Conservation (phyloP, 2,329 filamentous ascomycete species). For the Talaromyces sp. region DNA sequence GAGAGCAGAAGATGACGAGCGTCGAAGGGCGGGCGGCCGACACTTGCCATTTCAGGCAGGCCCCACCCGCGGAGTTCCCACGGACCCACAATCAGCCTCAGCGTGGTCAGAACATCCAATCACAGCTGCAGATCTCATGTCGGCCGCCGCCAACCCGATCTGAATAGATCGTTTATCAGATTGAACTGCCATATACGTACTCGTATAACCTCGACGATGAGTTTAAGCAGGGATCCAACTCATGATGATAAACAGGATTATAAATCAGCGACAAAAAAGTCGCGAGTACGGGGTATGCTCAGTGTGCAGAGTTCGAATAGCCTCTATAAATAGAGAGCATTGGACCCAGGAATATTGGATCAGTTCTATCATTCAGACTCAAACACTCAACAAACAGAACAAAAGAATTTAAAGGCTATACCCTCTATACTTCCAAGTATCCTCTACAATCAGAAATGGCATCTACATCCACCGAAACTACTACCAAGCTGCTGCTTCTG, state of each 20-base stretch:
- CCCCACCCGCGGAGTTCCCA: neutral
- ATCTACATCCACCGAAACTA: neutral
- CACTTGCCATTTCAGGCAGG: constrained; percentile 1
- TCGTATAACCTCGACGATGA: neutral
- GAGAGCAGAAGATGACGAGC: neutral
- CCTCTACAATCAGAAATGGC: neutral
- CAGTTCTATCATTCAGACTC: neutral
- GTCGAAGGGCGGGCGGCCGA: constrained; percentile 8
- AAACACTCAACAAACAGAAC: neutral
- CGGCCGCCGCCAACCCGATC: constrained; percentile 11
- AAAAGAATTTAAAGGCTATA: neutral
- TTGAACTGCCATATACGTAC: neutral
- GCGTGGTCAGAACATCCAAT: neutral
- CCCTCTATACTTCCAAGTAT: neutral
- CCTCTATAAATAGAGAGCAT: neutral
- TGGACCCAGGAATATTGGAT: neutral
- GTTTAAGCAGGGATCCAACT: neutral
- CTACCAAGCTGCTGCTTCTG: constrained; percentile 3
- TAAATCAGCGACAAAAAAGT: neutral
- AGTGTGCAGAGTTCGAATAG: too few relatives aligned
- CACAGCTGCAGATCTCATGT: neutral
- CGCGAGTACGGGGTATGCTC: too few relatives aligned
- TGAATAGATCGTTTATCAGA: neutral
- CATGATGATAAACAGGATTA: neutral
- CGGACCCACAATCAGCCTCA: neutral